Base-by-base conservation (phyloP, 495 filamentous ascomycete species). In the Tuber aestivum region DNA sequence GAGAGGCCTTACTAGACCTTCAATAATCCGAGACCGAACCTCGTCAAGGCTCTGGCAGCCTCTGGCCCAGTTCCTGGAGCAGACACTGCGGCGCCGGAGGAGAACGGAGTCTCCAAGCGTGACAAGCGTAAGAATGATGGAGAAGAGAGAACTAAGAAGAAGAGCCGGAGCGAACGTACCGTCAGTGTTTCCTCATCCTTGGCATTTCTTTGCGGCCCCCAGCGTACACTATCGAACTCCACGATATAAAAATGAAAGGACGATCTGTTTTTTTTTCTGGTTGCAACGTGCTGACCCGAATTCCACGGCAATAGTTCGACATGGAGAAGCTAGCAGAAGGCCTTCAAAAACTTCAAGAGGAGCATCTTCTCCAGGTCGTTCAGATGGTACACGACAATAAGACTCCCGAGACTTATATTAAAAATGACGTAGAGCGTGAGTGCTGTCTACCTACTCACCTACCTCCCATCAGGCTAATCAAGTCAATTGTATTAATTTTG, bases 371-470 rank as follows among this genome's bases (percentile, higher is more conserved):
- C 56, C 91, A 94, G 75, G 93, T 98, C 20, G 95, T 99, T 73
- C 94, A 97, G 86, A 92, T 99, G 91, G 93, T 99, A 70, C 95
- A 98, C 82, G 96, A 99, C 83, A 91, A 97, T 83, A 98, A 98
- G 87, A 89, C 89, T 0, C 87, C 91, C 2, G 93, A 95, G 44
- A 97, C 95, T 1, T 97, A 97, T 83, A 94, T 93, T 61, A 97
- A 97, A 86, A 98, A 97, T 76, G 97, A 99, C 84, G 89, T 97
- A 61, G 96, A 99, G 78, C 90, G 93, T 95, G 85, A 86, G 92
- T 87, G 45, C 69, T 56, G 20, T 72, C 50, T 32, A 16, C 41
- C 74, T 42, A 42, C 72, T 21, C 48, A 37, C 41, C 44, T 32
- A 71, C n/a, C 56, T 61, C 72, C 23, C 41, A 37, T 71, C 37